Evolutionary conservation across 2,329 filamentous ascomycete species (phyloP).

Genomic region (Coniochaeta sp.): DNA sequence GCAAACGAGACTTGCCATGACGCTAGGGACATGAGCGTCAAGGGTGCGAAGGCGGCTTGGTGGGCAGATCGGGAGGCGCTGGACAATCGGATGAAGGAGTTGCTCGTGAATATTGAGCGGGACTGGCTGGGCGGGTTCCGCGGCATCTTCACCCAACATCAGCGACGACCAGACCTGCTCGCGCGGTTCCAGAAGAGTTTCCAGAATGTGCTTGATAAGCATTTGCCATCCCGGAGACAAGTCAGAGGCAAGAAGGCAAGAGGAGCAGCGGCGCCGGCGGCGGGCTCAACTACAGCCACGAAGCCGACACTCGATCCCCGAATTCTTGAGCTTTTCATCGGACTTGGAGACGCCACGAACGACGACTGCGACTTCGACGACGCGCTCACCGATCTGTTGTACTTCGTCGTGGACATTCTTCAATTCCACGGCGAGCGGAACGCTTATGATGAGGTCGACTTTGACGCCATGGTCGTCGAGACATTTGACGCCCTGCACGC

Average conservation of each 20-base stretch:
- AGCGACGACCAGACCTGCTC: constrained; percentile 55
- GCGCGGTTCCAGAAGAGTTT: constrained; percentile 72
- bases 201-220: constrained; percentile 69
- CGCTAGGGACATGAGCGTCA: constrained; percentile 61
- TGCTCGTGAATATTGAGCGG: constrained; percentile 80
- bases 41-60: constrained; percentile 75
- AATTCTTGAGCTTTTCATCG: constrained; percentile 83
- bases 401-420: constrained; percentile 92
- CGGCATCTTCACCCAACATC: constrained; percentile 79
- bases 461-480: constrained; percentile 84
- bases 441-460: constrained; percentile 96
- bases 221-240: constrained; percentile 75
- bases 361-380: constrained; percentile 75
- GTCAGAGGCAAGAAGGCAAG: constrained; percentile 48
- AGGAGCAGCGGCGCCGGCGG: constrained; percentile 20
- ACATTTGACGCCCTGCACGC: constrained; percentile 75
- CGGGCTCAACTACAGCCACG: constrained; percentile 6
- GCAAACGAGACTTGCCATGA: constrained; percentile 81
- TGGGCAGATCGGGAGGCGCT: constrained; percentile 80
- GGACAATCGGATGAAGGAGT: constrained; percentile 67
- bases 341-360: constrained; percentile 65
- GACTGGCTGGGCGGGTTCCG: constrained; percentile 94
- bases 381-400: constrained; percentile 82
- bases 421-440: constrained; percentile 96
- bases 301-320: constrained; percentile 45